These are phyloP conservation scores for Suhomyces bolitotheri DNA, from an alignment of 1,139 yeast species.

Conservation along the genomic window DNA sequence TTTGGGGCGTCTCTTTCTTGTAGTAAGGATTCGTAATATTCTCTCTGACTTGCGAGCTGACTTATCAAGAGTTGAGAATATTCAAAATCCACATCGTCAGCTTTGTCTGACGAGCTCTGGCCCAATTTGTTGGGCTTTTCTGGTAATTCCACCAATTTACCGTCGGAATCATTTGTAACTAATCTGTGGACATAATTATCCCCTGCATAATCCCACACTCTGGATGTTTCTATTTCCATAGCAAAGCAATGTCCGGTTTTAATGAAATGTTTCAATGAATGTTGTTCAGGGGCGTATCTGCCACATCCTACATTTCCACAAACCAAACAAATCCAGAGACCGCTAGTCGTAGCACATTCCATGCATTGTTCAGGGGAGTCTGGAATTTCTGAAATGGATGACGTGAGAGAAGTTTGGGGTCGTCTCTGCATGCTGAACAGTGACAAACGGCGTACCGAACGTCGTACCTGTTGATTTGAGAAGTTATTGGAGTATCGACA, in stretches of 20 bases:
- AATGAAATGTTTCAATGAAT: constrained; percentile 80
- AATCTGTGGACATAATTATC: constrained; percentile 89
- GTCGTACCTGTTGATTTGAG: constrained; percentile 37
- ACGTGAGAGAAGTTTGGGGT: constrained; percentile 7
- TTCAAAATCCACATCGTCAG: constrained; percentile 65
- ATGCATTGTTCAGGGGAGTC: constrained; percentile 32
- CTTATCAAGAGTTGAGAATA: constrained; percentile 76
- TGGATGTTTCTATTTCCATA: constrained; percentile 79
- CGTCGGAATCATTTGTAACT: constrained; percentile 81
- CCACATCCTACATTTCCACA: constrained; percentile 94
- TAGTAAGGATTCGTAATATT: constrained; percentile 69
- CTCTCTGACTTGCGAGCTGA: constrained; percentile 87
- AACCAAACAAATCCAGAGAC: constrained; percentile 79
- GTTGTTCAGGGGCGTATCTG: constrained; percentile 76
- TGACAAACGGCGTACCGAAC: constrained; percentile 37
- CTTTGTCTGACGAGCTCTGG: constrained; percentile 30
- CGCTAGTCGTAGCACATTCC: constrained; percentile 34
- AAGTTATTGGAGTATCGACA: constrained; percentile 71
- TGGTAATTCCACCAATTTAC: constrained; percentile 74
- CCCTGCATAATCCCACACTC: constrained; percentile 96
- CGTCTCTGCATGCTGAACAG: constrained; percentile 23
- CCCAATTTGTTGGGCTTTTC: constrained; percentile 34
- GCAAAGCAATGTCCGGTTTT: constrained; percentile 86
- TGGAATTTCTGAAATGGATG: constrained; percentile 4
- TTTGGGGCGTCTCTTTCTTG: constrained; percentile 37